Evolutionary conservation across 176 grass and related monocot genomes (phyloP).

Genomic region (Oryza rufipogon): DNA sequence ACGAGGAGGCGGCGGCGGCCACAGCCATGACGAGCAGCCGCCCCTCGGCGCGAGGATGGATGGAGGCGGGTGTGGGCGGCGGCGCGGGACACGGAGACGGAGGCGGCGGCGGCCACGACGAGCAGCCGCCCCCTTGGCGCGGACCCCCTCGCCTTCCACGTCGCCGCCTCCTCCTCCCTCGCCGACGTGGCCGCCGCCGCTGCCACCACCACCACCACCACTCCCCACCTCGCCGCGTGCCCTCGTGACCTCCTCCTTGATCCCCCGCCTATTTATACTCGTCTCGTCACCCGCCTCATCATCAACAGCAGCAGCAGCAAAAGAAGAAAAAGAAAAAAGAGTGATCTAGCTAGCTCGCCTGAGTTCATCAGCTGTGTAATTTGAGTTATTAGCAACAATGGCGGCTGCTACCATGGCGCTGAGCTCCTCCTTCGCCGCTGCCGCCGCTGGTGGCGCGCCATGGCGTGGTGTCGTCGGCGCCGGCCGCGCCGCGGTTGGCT

Average conservation of each 20-base stretch:
- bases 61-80: no score
- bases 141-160: background rate
- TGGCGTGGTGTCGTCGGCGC: background rate
- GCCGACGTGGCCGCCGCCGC: constrained; percentile 25
- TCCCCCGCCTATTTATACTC: constrained; percentile 3
- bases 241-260: background rate
- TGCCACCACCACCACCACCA: background rate
- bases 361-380: background rate
- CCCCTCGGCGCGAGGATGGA: no score
- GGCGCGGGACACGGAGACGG: no score
- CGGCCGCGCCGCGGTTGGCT: background rate
- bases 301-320: no score
- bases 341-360: background rate
- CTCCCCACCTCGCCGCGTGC: background rate
- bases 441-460: background rate
- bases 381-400: background rate
- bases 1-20: no score
- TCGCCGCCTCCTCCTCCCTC: background rate
- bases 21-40: no score
- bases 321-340: background rate
- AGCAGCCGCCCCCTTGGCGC: no score
- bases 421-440: constrained; percentile 14
- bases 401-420: background rate
- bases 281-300: background rate
- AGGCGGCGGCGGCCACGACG: no score